Percentiles rank a stretch among this genome's conserved stretches.
Conservation (phyloP, 306 rosid species). For the Quercus wislizeni region DNA sequence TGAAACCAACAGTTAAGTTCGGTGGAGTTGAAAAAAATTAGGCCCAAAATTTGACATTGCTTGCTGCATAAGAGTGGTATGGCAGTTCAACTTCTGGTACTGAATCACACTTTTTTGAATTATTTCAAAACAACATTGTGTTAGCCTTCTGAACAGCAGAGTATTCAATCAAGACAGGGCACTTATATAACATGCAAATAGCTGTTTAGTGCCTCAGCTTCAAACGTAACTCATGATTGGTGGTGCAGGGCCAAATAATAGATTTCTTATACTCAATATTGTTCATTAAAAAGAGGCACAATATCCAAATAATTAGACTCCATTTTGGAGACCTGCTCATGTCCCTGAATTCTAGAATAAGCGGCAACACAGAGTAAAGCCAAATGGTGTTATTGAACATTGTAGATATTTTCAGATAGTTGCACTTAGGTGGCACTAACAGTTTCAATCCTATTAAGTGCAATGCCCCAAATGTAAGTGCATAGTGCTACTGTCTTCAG, state of each 20-base stretch:
- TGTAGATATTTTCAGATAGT: neutral
- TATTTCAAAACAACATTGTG: neutral
- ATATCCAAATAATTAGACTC: neutral
- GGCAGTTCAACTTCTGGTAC: neutral
- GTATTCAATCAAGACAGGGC: neutral
- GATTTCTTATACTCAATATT: neutral
- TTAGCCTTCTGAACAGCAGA: neutral
- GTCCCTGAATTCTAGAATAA: neutral
- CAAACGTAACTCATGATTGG: neutral
- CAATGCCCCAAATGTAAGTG: neutral
- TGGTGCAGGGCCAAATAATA: neutral
- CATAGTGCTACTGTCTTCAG: neutral
- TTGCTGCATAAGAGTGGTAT: neutral
- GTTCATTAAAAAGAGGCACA: neutral
- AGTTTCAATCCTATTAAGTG: neutral
- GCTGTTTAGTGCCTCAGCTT: neutral
- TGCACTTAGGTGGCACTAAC: neutral
- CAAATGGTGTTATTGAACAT: neutral
- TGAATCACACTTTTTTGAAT: neutral
- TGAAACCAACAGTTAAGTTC: slow-evolving; percentile 5
- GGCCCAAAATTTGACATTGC: neutral
- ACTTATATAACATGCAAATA: neutral
- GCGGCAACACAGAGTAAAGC: neutral
- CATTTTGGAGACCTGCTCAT: neutral
- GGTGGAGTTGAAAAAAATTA: neutral